Percentiles rank a stretch among this genome's conserved stretches.
Conservation (phyloP, 1,284 basidiomycete genomes). For the Apiotrichum domesticum region DNA sequence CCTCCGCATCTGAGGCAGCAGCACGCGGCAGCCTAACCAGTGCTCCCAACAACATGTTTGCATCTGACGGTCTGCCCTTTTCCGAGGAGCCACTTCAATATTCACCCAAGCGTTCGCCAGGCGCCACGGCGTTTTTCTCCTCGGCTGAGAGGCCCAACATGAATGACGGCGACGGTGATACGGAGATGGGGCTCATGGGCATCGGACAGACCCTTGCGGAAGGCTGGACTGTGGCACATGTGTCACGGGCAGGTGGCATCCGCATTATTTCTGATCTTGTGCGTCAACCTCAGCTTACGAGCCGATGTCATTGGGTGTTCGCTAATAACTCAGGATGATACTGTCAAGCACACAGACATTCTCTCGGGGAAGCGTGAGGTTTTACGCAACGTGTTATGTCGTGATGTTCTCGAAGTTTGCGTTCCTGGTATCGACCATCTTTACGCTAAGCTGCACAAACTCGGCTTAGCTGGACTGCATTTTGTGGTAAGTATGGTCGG, state of each 20-base stretch:
- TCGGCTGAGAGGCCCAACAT: slow-evolving; percentile 11
- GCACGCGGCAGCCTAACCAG: background rate
- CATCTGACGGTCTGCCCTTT: no score
- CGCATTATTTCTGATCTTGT: slow-evolving; percentile 80
- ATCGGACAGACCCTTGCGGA: slow-evolving; percentile 18
- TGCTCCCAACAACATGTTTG: background rate
- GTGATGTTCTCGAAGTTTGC: slow-evolving; percentile 61
- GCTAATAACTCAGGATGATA: slow-evolving; percentile 60
- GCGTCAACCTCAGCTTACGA: background rate
- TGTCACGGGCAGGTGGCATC: slow-evolving; percentile 43
- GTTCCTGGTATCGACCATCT: slow-evolving; percentile 82
- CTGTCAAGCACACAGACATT: slow-evolving; percentile 74
- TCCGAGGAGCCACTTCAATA: background rate
- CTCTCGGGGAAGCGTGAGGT: slow-evolving; percentile 64
- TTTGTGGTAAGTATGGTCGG: slow-evolving; percentile 63
- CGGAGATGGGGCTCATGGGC: slow-evolving; percentile 21
- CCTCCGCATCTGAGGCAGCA: background rate
- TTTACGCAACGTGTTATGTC: slow-evolving; percentile 56
- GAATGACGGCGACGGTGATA: slow-evolving; percentile 17
- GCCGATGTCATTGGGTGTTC: slow-evolving; percentile 2
- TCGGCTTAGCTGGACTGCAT: slow-evolving; percentile 67
- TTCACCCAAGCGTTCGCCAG: background rate
- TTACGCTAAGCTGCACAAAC: slow-evolving; percentile 62
- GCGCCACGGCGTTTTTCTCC: slow-evolving; percentile 10
- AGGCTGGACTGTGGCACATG: slow-evolving; percentile 17